A percentile compares a stretch with the other conserved stretches of the same genome.
Conservation (phyloP, 495 filamentous ascomycete species). For the Immersiella caudata region DNA sequence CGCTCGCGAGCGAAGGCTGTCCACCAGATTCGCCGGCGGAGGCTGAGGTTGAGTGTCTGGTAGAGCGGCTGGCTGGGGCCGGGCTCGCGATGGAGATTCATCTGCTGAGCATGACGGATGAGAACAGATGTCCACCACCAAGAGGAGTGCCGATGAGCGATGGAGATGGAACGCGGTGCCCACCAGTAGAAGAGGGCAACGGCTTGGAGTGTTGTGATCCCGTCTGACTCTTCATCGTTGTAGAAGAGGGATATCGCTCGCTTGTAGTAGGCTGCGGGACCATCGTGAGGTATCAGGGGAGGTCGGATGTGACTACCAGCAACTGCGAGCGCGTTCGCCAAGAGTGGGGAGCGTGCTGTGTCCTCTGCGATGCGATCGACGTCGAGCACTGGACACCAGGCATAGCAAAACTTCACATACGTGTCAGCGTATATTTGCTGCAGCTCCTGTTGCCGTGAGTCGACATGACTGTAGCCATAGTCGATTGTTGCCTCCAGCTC, state of each 20-base stretch:
- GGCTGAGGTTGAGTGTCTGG: constrained; percentile 29
- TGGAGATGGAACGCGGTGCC: constrained; percentile 39
- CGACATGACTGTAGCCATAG: constrained; percentile 22
- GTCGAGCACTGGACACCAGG: constrained; percentile 44
- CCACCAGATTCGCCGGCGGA: constrained; percentile 45
- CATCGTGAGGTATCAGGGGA: constrained; percentile 40
- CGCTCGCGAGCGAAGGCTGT: constrained; percentile 45
- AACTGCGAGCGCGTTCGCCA: constrained; percentile 42
- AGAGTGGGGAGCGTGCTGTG: constrained; percentile 35
- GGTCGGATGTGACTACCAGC: constrained; percentile 41
- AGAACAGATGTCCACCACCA: constrained; percentile 47
- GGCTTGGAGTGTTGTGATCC: constrained; percentile 36
- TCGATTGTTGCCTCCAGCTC: constrained; percentile 32
- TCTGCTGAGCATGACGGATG: constrained; percentile 43
- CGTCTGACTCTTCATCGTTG: constrained; percentile 38
- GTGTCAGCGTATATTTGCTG: constrained; percentile 44
- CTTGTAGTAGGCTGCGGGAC: constrained; percentile 40
- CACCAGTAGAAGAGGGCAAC: constrained; percentile 45
- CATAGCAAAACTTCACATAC: constrained; percentile 40
- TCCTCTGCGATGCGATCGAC: constrained; percentile 31
- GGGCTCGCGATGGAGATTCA: constrained; percentile 40
- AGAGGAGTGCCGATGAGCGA: constrained; percentile 41
- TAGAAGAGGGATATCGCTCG: constrained; percentile 38
- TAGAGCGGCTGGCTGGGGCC: constrained; percentile 19
- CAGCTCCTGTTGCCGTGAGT: constrained; percentile 35